Conservation (phyloP, 192 early-diverging fungal genomes). For the Coemansia sp. region DNA sequence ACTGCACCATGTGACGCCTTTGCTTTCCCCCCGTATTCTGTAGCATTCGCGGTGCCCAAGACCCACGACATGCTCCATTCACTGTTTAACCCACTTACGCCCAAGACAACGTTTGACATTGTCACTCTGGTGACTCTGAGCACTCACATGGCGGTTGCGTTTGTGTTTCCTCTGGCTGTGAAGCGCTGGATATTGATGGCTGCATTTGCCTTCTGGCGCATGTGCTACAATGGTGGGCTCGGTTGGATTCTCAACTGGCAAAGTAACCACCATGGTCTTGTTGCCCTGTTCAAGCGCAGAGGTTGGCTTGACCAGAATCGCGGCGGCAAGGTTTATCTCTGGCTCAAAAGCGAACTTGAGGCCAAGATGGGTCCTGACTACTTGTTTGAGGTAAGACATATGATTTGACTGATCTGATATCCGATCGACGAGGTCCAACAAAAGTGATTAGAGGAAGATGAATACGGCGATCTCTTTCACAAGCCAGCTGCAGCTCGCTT, state of each 20-base stretch:
- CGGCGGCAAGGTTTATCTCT: conserved; percentile 54
- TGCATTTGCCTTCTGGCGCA: conserved; percentile 84
- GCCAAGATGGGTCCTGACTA: conserved; percentile 80
- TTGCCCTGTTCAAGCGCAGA: conserved; percentile 65
- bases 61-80: conserved; percentile 74
- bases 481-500: conserved; percentile 8
- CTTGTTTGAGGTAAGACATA: conserved; percentile 59
- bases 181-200: conserved; percentile 64
- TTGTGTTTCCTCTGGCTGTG: conserved; percentile 57
- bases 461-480: conserved; percentile 17
- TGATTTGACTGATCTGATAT: background rate
- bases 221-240: conserved; percentile 82
- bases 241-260: conserved; percentile 80
- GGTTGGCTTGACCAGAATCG: conserved; percentile 64
- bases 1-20: background rate
- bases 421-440: no score
- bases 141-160: conserved; percentile 63
- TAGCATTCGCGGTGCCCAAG: conserved; percentile 63
- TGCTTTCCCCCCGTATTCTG: background rate
- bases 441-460: no score
- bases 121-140: conserved; percentile 64
- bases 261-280: conserved; percentile 70
- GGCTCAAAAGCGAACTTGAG: conserved; percentile 67
- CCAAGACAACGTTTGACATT: conserved; percentile 75
- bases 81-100: conserved; percentile 65